Evolutionary conservation across 2,329 filamentous ascomycete species (phyloP).

Genomic region (Didymosphaeria variabile): DNA sequence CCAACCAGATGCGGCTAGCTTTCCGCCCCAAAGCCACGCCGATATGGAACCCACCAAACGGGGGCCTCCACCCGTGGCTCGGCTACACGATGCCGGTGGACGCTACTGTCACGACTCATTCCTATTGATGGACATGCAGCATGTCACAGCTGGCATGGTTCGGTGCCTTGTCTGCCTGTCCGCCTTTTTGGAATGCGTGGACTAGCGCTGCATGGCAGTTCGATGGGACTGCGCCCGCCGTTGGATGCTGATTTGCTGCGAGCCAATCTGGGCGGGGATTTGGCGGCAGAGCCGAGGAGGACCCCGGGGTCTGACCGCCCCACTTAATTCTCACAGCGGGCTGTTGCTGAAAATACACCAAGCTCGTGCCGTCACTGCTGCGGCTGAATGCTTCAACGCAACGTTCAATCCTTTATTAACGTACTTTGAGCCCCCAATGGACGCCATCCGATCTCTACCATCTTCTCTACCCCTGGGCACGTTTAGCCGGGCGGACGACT

Average conservation of each 20-base stretch:
- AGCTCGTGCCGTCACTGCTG: conserved; percentile 39
- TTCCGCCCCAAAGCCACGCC: conserved; percentile 26
- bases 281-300: conserved; percentile 42
- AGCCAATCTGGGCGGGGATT: conserved; percentile 33
- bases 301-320: conserved; percentile 42
- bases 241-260: conserved; percentile 33
- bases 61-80: conserved; percentile 21
- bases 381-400: conserved; percentile 39
- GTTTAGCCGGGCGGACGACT: conserved; percentile 27
- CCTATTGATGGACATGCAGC: conserved; percentile 25
- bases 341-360: conserved; percentile 43
- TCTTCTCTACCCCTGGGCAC: conserved; percentile 28
- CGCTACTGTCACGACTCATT: conserved; percentile 3
- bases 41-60: conserved; percentile 30
- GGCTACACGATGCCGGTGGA: conserved; percentile 11
- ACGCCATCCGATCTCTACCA: conserved; percentile 27
- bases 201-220: conserved; percentile 17
- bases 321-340: conserved; percentile 41
- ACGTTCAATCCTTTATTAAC: conserved; percentile 35
- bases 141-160: conserved; percentile 28
- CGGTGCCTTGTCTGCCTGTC: conserved; percentile 30
- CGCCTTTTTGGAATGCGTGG: conserved; percentile 31
- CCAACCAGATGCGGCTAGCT: conserved; percentile 29
- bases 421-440: conserved; percentile 38
- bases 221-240: conserved; percentile 29